Evolutionary conservation across 202 grass and related monocot species (phyloP).

Genomic region (Digitaria exilis): DNA sequence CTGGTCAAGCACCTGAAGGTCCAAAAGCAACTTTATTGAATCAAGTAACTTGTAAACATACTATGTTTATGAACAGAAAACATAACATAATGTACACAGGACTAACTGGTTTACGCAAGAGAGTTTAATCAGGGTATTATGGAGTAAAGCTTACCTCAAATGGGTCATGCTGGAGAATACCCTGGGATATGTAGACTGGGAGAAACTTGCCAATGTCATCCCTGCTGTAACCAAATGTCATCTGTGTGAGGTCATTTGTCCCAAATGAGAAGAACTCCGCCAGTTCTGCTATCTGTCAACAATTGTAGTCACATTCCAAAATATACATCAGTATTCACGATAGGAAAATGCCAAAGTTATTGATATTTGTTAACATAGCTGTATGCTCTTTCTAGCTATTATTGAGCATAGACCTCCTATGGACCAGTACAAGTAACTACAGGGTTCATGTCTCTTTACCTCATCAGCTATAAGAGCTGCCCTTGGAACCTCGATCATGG

Average conservation of each 20-base stretch:
- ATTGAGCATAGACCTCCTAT: background rate
- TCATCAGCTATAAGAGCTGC: slow-evolving; percentile 88
- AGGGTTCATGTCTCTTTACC: slow-evolving; percentile 42
- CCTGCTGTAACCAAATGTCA: slow-evolving; percentile 97
- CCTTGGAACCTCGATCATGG: slow-evolving; percentile 96
- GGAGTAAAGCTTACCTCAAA: slow-evolving; percentile 74
- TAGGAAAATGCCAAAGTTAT: background rate
- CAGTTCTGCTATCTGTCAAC: slow-evolving; percentile 56
- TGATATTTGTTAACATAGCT: background rate
- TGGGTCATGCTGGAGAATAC: slow-evolving; percentile 94
- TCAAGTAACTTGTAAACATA: background rate
- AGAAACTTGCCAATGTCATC: slow-evolving; percentile 93
- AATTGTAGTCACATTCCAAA: slow-evolving; percentile 14
- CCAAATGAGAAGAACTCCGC: slow-evolving; percentile 74
- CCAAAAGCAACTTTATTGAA: background rate
- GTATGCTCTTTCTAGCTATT: background rate
- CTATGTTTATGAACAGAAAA: slow-evolving; percentile 29
- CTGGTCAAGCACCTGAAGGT: slow-evolving; percentile 70
- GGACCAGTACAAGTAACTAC: background rate
- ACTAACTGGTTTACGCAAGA: background rate
- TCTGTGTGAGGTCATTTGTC: slow-evolving; percentile 94
- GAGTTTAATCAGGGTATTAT: background rate
- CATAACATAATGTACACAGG: slow-evolving; percentile 39
- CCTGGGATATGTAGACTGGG: slow-evolving; percentile 72
- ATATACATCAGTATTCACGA: slow-evolving; percentile 8